Percentiles rank a stretch among this genome's conserved stretches.
Conservation (phyloP, 202 grass and related monocot genomes). For the Schoenoplectus triqueter region DNA sequence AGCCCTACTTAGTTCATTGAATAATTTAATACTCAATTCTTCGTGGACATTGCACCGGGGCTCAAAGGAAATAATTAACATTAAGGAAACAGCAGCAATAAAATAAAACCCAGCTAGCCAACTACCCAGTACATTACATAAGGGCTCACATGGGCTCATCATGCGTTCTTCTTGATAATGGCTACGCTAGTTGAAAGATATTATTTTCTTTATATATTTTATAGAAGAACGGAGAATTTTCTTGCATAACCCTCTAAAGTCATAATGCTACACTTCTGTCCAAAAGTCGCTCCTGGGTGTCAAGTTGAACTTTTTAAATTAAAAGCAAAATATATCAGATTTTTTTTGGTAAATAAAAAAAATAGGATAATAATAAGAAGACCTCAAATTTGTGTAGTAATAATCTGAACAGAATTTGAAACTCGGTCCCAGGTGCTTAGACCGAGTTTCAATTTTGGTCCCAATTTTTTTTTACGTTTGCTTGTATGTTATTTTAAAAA, state of each 20-base stretch:
- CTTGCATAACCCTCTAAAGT: not conserved
- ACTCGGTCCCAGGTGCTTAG: too few relatives aligned
- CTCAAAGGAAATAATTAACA: conserved; percentile 26
- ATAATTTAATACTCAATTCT: conserved; percentile 30
- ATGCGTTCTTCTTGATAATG: conserved; percentile 38
- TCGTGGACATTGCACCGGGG: conserved; percentile 29
- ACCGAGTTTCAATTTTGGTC: too few relatives aligned
- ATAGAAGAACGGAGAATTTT: not conserved
- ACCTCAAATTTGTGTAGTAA: too few relatives aligned
- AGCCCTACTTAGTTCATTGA: not conserved
- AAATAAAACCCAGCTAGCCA: conserved; percentile 33
- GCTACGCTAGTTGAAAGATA: conserved; percentile 18
- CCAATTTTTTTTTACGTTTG: too few relatives aligned
- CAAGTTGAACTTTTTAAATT: not conserved
- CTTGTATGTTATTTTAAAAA: too few relatives aligned
- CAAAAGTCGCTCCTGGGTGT: not conserved
- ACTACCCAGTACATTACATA: conserved; percentile 30
- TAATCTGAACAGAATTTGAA: too few relatives aligned
- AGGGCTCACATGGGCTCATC: conserved; percentile 30
- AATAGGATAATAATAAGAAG: too few relatives aligned
- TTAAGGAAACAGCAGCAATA: conserved; percentile 22
- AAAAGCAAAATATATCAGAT: not conserved
- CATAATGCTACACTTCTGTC: not conserved
- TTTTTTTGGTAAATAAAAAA: too few relatives aligned
- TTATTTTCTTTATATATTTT: conserved; percentile 15